Base-by-base conservation (phyloP, 176 grass and related monocot species). In the Dactylis glomerata region DNA sequence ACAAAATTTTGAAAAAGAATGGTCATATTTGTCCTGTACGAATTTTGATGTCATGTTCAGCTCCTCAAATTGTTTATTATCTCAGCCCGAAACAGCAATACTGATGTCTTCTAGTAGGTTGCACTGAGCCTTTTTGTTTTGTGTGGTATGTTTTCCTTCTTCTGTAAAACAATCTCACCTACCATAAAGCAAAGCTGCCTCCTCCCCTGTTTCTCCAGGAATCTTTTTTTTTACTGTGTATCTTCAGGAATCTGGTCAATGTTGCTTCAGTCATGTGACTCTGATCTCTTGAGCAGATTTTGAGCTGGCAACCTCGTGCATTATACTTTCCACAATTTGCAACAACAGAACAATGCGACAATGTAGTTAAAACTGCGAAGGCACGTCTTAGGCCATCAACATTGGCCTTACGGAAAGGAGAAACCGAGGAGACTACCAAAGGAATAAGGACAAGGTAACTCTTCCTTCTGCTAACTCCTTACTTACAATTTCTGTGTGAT, bases 371-470 rank as follows among this genome's bases (percentile, higher is more conserved):
- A 85, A 84, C 84, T 26, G 93, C 96, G 17, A 99, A 96, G 75
- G 85, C 79, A 51, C 90, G 81, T 82, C 96, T 99, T 64, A 75
- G 49, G 26, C 96, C 96, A 47, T 99, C 96, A 31, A 94, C 96
- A 61, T 87, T 99, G 73, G 96, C 93, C 61, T 85, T 99, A 82
- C 89, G 96, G 61, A 90, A 91, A 82, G 96, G 96, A 76, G 96
- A 99, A 87, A 96, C 87, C 9, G 78, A 75, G 30, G 88, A 96
- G 65, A 94, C 72, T 81, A 96, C 93, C 20, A 87, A 96, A 90
- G 93, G 93, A 84, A 96, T 99, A 91, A 93, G 96, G 84, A 99
- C 96, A 88, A 99, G 96, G 96, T 99, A 90, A 86, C 22, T 26
- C 37, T 81, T 69, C 3, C 5, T 81, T 69, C 3, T 3, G 51